Percentiles rank a stretch among this genome's conserved stretches.
Conservation (phyloP, 495 filamentous ascomycete genomes). For the Corynascus novoguineensis region DNA sequence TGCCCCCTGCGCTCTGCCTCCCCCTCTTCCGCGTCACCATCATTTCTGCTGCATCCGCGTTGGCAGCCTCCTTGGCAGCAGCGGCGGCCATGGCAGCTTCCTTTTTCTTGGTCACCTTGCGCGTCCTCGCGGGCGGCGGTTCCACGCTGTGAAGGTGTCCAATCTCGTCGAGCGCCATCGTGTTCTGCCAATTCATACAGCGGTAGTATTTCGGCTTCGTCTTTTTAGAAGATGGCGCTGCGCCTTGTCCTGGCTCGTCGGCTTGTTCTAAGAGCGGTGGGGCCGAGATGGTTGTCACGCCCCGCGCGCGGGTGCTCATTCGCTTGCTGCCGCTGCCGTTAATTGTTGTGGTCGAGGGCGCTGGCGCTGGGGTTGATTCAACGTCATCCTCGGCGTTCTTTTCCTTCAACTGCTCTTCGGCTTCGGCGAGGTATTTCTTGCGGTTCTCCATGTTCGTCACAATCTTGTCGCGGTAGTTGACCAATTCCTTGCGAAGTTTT, state of each 20-base stretch:
- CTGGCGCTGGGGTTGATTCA: background rate
- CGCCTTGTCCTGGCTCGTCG: conserved; percentile 11
- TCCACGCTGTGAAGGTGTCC: conserved; percentile 80
- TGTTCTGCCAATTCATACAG: conserved; percentile 80
- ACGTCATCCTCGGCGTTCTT: background rate
- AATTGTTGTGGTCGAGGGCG: conserved; percentile 4
- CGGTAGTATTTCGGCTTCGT: conserved; percentile 48
- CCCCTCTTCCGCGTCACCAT: conserved; percentile 21
- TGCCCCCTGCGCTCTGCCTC: conserved; percentile 3
- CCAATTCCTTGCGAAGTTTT: conserved; percentile 79
- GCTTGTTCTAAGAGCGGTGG: background rate
- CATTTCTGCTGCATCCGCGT: conserved; percentile 9
- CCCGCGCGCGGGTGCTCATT: conserved; percentile 64
- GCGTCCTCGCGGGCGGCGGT: conserved; percentile 57
- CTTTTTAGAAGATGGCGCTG: conserved; percentile 40
- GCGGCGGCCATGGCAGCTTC: conserved; percentile 21
- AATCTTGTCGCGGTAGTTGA: conserved; percentile 71
- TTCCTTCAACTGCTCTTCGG: conserved; percentile 47
- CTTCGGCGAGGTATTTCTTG: conserved; percentile 57
- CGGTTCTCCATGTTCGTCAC: conserved; percentile 72
- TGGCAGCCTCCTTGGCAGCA: conserved; percentile 10
- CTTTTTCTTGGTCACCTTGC: conserved; percentile 47
- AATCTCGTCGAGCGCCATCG: conserved; percentile 63
- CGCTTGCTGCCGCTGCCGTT: conserved; percentile 49
- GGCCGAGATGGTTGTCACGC: conserved; percentile 13